These are phyloP conservation scores for Ehretia macrophylla DNA, from an alignment of 257 asterid species.

Conservation along the genomic window DNA sequence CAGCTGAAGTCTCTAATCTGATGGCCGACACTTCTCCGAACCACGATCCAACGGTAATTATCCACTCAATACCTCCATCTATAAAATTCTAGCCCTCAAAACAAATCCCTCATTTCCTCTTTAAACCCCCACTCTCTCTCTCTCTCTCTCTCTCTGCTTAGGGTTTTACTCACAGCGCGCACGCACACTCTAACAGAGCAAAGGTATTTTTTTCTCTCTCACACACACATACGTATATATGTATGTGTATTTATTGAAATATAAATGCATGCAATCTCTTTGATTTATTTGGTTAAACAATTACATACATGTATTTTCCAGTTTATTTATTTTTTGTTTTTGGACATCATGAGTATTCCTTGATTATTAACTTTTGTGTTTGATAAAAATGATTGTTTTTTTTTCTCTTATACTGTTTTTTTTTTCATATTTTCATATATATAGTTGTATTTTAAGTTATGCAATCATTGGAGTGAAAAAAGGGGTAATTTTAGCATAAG, in stretches of 20 bases:
- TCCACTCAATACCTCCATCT: too few species aligned
- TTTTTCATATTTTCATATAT: too few species aligned
- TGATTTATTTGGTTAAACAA: too few species aligned
- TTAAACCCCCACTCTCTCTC: background rate
- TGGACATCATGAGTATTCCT: too few species aligned
- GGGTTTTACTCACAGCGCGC: slow-evolving; percentile 12
- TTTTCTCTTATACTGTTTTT: too few species aligned
- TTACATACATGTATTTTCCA: too few species aligned
- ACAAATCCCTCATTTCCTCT: background rate
- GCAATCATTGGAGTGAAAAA: too few species aligned
- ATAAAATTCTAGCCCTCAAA: background rate
- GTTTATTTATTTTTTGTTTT: too few species aligned
- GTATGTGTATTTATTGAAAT: background rate
- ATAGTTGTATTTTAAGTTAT: too few species aligned
- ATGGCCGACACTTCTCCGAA: background rate
- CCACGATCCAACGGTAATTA: slow-evolving; percentile 4
- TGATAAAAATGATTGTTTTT: too few species aligned
- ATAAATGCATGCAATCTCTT: background rate
- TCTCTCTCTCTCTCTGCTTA: background rate
- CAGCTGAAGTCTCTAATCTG: background rate
- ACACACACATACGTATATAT: background rate
- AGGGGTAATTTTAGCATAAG: too few species aligned
- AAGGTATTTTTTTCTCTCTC: slow-evolving; percentile 6
- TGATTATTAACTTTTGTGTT: too few species aligned
- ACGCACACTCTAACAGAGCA: background rate